Evolutionary conservation across 371 early-diverging fungal species (phyloP).

Genomic region (Mucor saturninus): DNA sequence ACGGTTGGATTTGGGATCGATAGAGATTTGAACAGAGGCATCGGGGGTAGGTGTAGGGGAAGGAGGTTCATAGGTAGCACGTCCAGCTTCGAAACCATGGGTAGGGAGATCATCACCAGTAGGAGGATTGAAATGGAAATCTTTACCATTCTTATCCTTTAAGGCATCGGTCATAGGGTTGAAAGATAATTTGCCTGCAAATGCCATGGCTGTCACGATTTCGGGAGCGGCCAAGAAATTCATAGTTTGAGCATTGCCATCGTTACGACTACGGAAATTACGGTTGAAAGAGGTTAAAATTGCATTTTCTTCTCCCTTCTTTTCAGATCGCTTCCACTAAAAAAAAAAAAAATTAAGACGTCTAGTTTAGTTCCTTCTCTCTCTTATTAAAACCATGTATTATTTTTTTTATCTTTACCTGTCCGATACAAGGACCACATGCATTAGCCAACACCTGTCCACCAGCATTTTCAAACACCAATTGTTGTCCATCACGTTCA

Average conservation of each 20-base stretch:
- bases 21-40: constrained; percentile 61
- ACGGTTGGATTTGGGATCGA: constrained; percentile 78
- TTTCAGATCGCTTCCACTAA: constrained; percentile 88
- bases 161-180: constrained; percentile 91
- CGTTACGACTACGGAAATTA: constrained; percentile 96
- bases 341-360: constrained; percentile 19
- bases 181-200: constrained; percentile 87
- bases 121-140: constrained; percentile 85
- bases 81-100: constrained; percentile 85
- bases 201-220: constrained; percentile 93
- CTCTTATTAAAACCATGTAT: no score
- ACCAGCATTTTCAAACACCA: constrained; percentile 82
- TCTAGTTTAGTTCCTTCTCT: no score
- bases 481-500: constrained; percentile 89
- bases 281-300: constrained; percentile 97
- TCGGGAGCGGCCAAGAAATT: constrained; percentile 96
- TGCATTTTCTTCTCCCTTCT: constrained; percentile 76
- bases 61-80: constrained; percentile 62
- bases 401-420: constrained; percentile 46
- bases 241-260: constrained; percentile 93
- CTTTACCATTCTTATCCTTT: constrained; percentile 68
- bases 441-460: constrained; percentile 90
- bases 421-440: constrained; percentile 91
- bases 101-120: constrained; percentile 86
- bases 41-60: constrained; percentile 66